Conservation (phyloP, 352 stramenopile genomes). For the Phytopythium oedochilum region DNA sequence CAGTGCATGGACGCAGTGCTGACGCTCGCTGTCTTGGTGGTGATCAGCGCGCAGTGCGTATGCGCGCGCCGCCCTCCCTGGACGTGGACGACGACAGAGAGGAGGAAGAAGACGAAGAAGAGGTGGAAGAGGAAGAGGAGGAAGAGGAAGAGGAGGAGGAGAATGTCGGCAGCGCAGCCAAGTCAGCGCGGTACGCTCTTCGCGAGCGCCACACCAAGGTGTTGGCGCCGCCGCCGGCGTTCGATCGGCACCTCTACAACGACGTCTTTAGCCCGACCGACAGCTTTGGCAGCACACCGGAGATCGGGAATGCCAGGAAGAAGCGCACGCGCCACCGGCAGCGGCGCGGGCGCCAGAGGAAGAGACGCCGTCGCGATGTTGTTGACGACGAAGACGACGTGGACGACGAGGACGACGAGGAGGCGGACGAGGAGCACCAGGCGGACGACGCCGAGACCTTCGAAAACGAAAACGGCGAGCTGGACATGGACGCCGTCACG, state of each 20-base stretch:
- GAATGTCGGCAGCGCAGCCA: constrained; percentile 11
- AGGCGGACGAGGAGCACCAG: constrained; percentile 10
- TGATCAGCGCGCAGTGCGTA: neutral
- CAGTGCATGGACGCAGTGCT: neutral
- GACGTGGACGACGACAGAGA: neutral
- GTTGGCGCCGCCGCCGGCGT: constrained; percentile 27
- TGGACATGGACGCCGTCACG: constrained; percentile 52
- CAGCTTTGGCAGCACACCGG: constrained; percentile 11
- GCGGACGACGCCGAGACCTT: constrained; percentile 40
- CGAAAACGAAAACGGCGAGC: constrained; percentile 5
- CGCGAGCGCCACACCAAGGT: constrained; percentile 43
- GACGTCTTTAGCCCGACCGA: constrained; percentile 45
- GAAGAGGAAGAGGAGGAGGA: constrained; percentile 1
- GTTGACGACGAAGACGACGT: constrained; percentile 25
- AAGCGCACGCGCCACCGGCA: constrained; percentile 18
- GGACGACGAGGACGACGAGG: constrained; percentile 21
- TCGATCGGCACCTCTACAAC: constrained; percentile 65
- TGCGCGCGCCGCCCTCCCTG: neutral
- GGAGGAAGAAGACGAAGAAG: neutral
- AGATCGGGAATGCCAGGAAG: constrained; percentile 13
- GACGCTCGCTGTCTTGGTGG: neutral
- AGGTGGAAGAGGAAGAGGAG: neutral
- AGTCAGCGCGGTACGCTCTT: constrained; percentile 42
- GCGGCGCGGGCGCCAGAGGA: constrained; percentile 8
- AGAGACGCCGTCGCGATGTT: constrained; percentile 6